Evolutionary conservation across 345 rosid genomes (phyloP), one percentile per base, ranked within the genome.

Genomic region (Ceriops zippeliana): DNA sequence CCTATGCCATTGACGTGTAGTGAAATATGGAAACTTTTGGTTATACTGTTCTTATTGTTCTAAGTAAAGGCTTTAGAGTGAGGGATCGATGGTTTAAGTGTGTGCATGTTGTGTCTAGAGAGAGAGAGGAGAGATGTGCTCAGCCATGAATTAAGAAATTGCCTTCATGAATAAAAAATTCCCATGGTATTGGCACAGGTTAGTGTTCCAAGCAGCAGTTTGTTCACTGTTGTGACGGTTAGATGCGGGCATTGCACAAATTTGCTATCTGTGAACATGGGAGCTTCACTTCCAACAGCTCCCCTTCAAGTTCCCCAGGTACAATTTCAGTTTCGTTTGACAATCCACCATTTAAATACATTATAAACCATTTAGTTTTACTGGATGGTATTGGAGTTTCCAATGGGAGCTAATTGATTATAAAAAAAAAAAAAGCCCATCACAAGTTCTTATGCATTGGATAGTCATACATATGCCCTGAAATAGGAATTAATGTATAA

Each of bases 201-300:
- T 31, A 88, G 85, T 78, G 99, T 95, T 59, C 99, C 99, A 73
- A 69, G 84, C 76, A 84, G 80, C 78, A 90, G 81, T 70, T 42
- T 88, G 84, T 80, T 68, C 82, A 86, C 81, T 70, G 74, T 86
- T 37, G 98, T 90, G 79, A 95, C 99, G 11, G 98, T 95, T 27
- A 83, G 98, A 80, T 95, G 99, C 73, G 99, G 99, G 71, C 89
- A 91, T 68, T 95, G 99, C 69, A 83, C 90, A 67, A 95, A 90
- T 85, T 67, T 91, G 82, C 87, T 95, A 52, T 83, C 93, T 46
- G 92, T 95, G 56, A 88, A 81, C 85, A 86, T 86, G 89, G 98
- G 85, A 63, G 85, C 75, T 79, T 81, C 90, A 46, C 78, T 83
- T 73, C 93, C 86, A 69, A 61, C 87, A 60, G 19, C 67, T 78